Conservation (phyloP, 148 eudicot species). For the Chenopodium album region DNA sequence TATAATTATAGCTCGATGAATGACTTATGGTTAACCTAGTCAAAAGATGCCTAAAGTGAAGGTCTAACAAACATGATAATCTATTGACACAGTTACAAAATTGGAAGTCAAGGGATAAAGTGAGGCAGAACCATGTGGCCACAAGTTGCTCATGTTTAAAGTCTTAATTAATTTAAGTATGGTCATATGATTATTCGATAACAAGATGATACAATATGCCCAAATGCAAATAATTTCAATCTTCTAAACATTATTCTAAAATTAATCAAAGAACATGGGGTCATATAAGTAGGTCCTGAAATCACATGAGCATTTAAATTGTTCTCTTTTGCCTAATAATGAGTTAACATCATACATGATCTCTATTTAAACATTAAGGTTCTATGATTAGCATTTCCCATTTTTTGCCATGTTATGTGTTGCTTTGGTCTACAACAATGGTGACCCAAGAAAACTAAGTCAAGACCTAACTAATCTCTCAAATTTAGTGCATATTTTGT, state of each 20-base stretch:
- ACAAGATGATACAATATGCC: neutral
- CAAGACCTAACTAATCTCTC: constrained; percentile 7
- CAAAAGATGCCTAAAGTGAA: neutral
- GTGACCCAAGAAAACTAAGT: constrained; percentile 7
- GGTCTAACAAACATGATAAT: neutral
- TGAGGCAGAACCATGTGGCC: constrained; percentile 28
- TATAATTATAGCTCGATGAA: too few relatives aligned
- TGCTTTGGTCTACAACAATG: constrained; percentile 19
- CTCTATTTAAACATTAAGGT: neutral
- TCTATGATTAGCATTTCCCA: constrained; percentile 2
- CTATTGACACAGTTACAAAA: neutral
- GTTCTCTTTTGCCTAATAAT: neutral
- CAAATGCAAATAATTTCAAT: constrained; percentile 6
- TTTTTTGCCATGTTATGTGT: constrained; percentile 25
- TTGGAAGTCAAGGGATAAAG: neutral
- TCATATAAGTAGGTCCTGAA: constrained; percentile 26
- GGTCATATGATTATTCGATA: constrained; percentile 7
- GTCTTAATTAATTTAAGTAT: neutral
- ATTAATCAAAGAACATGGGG: constrained; percentile 17
- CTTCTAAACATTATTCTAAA: neutral
- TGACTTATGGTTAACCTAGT: neutral
- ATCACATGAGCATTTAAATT: constrained; percentile 24
- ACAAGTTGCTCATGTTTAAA: constrained; percentile 24
- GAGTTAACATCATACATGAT: constrained; percentile 21
- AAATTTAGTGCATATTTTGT: too few relatives aligned